Base-by-base conservation (phyloP, 306 rosid genomes). In the Cicer yamashitae region DNA sequence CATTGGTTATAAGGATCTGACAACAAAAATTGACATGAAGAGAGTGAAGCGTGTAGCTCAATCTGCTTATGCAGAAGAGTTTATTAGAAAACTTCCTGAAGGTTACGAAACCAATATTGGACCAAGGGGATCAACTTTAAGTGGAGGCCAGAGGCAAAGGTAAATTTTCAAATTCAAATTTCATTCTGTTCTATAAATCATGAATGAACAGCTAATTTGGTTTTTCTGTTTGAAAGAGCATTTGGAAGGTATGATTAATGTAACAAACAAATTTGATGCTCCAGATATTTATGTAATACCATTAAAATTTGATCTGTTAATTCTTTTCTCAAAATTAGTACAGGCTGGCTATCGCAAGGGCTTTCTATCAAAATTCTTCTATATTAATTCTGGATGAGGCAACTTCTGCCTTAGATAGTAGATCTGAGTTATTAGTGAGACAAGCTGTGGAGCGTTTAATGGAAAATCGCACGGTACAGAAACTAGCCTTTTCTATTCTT, bases 121-220 rank as follows among this genome's bases (percentile, higher is more conserved):
- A 85, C 98, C 94, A 25, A 86, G 97, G 78, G 97, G 98, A 74
- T 94, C 89, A 71, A 83, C 78, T 64, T 77, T 91, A 86, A 94
- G 97, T 52, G 97, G 98, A 71, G 98, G 98, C 78, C 97, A 94
- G 80, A 91, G 87, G 87, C 98, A 90, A 86, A 89, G 98, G 98
- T 89, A 73, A 75, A 30, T 1, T 70, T 60, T 82, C 75, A 34
- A 18, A 60, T 65, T 63, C 45, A 44, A 74, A 69, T 50, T 66
- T 39, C 12, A 34, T 75, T 80, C 47, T 66, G 52, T 25, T 47
- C 69, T 43, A 34, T 22, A 63, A 66, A 58, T 39, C 56, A 34
- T 67, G 59, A 62, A 60, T 43, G 47, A 79, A 67, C 39, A 11
- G 34, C 58, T 14, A 44, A 18, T 34, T 51, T 11, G 73, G 18